Evolutionary conservation across 1,284 basidiomycete genomes (phyloP).

Genomic region (Cutaneotrichosporon daszewskae): DNA sequence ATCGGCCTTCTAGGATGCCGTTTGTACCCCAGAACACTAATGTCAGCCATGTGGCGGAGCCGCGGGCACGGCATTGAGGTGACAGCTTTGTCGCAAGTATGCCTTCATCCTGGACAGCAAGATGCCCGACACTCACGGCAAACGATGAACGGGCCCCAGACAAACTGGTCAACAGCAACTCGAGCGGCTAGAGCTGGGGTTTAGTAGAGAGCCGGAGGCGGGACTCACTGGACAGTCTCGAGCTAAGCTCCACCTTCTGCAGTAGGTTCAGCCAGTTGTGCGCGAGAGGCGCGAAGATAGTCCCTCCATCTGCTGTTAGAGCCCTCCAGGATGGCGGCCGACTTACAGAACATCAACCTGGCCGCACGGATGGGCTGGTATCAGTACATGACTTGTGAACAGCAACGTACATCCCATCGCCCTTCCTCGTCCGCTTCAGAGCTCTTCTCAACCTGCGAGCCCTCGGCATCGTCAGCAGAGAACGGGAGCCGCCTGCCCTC

Average conservation of each 20-base stretch:
- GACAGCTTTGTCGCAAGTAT: too few relatives aligned
- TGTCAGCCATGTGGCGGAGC: background rate
- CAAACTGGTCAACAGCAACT: conserved; percentile 11
- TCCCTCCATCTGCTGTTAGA: conserved; percentile 7
- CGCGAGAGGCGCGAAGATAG: conserved; percentile 16
- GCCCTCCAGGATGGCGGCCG: background rate
- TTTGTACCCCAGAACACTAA: conserved; percentile 36
- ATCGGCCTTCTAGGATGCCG: conserved; percentile 43
- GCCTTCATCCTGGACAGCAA: too few relatives aligned
- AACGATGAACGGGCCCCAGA: conserved; percentile 20
- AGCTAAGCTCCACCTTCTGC: conserved; percentile 3
- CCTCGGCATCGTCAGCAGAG: background rate
- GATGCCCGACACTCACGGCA: conserved; percentile 8
- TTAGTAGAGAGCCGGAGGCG: background rate
- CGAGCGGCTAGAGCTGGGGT: conserved; percentile 9
- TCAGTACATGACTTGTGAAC: background rate
- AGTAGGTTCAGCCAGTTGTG: conserved; percentile 17
- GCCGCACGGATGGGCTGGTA: conserved; percentile 4
- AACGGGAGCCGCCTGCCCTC: conserved; percentile 10
- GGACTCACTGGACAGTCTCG: conserved; percentile 8
- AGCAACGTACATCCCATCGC: conserved; percentile 2
- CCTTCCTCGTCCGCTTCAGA: background rate
- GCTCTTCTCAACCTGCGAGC: background rate
- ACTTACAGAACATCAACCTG: conserved; percentile 12
- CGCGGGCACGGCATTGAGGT: too few relatives aligned